A percentile compares a stretch with the other conserved stretches of the same genome.
phyloP scores from a whole-genome alignment of 257 asterid species.

The Solanum commersonii region DNA sequence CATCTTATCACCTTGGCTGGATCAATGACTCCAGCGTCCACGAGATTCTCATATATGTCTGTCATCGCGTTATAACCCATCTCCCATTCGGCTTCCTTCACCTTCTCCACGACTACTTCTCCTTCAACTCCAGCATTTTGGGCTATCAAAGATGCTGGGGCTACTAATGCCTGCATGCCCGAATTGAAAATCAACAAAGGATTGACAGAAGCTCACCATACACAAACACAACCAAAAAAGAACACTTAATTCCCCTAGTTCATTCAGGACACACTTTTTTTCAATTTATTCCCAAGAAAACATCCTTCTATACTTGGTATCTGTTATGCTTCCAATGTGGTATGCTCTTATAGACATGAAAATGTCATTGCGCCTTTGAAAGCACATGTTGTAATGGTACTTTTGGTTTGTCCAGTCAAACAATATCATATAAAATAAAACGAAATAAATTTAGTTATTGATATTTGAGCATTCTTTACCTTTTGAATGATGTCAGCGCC shows the following conservation, averaged over 20 bases:
- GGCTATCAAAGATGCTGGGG: slow-evolving; percentile 87
- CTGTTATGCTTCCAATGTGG: not conserved
- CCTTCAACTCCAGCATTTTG: slow-evolving; percentile 97
- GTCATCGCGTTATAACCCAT: slow-evolving; percentile 90
- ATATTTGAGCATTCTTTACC: slow-evolving; percentile 26
- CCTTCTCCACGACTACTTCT: slow-evolving; percentile 91
- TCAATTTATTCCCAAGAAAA: not conserved
- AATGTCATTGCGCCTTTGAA: not conserved
- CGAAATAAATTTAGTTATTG: not conserved
- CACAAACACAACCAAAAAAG: not conserved
- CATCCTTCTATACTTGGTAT: not conserved
- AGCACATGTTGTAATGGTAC: not conserved
- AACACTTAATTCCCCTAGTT: not conserved
- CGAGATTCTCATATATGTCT: slow-evolving; percentile 62
- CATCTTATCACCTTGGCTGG: slow-evolving; percentile 96
- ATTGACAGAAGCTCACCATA: not conserved
- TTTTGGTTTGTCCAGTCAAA: not conserved
- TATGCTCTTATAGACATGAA: not conserved
- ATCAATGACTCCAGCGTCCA: slow-evolving; percentile 82
- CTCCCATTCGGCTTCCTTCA: slow-evolving; percentile 71
- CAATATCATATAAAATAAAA: not conserved
- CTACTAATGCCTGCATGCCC: slow-evolving; percentile 52
- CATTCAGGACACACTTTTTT: not conserved
- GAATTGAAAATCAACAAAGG: not conserved
- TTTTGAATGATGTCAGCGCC: slow-evolving; percentile 94